Conservation (phyloP, 768 basidiomycete species). For the Nidula microcarpa region DNA sequence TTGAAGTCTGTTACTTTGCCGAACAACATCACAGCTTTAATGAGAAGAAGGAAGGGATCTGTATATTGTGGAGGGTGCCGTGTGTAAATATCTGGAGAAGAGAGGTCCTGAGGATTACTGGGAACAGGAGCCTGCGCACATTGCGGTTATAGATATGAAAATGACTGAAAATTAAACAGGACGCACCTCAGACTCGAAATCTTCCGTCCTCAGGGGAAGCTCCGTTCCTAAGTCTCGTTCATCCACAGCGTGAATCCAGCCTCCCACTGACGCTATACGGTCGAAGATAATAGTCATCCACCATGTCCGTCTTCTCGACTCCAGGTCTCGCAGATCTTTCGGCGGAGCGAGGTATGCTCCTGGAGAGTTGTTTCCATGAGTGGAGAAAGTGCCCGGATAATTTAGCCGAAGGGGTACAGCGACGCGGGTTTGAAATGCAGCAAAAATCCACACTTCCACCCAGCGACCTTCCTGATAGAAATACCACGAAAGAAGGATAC, state of each 20-base stretch:
- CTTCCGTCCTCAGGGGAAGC: constrained; percentile 68
- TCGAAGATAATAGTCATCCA: constrained; percentile 91
- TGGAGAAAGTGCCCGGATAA: constrained; percentile 80
- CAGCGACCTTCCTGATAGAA: constrained; percentile 87
- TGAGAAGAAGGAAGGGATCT: constrained; percentile 76
- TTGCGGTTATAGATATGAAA: neutral
- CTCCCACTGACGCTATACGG: constrained; percentile 75
- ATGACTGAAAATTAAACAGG: neutral
- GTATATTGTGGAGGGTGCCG: constrained; percentile 75
- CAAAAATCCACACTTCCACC: constrained; percentile 93
- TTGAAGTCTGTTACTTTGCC: constrained; percentile 84
- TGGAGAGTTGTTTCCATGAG: constrained; percentile 62
- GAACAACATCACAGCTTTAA: constrained; percentile 83
- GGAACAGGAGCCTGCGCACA: constrained; percentile 49
- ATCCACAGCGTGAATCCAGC: constrained; percentile 84
- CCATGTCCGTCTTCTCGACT: constrained; percentile 80
- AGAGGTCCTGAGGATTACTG: constrained; percentile 75
- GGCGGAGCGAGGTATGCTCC: constrained; percentile 81
- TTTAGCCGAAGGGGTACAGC: constrained; percentile 81
- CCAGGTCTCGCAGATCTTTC: constrained; percentile 69
- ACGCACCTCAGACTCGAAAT: constrained; percentile 73
- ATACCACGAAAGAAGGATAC: constrained; percentile 84
- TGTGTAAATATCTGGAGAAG: constrained; percentile 60
- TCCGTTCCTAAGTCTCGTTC: constrained; percentile 85
- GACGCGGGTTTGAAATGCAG: constrained; percentile 79